phyloP scores from a whole-genome alignment of 2,329 filamentous ascomycete species.

The Metarhizium sp. region DNA sequence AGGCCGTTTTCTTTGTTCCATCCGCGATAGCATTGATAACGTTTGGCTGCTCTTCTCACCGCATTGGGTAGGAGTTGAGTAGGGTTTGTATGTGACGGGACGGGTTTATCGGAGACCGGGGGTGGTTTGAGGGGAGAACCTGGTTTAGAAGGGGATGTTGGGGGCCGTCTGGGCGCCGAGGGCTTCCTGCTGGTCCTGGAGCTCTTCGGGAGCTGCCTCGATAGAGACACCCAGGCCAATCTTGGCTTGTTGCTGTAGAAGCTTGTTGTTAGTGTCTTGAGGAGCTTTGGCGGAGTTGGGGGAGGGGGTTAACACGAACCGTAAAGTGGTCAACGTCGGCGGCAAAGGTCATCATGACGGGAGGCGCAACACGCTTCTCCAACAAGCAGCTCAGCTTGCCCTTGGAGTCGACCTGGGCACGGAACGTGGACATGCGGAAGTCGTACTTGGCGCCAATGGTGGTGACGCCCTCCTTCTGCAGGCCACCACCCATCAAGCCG shows the following conservation, averaged over 20 bases:
- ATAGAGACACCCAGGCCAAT: slow-evolving; percentile 90
- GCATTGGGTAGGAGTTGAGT: slow-evolving; percentile 13
- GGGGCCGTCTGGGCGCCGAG: slow-evolving; percentile 38
- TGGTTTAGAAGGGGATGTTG: slow-evolving; percentile 56
- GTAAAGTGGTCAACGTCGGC: slow-evolving; percentile 94
- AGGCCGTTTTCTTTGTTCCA: not conserved
- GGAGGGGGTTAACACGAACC: slow-evolving; percentile 45
- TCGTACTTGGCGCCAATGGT: slow-evolving; percentile 96
- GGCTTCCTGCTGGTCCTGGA: slow-evolving; percentile 74
- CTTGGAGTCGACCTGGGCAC: slow-evolving; percentile 89
- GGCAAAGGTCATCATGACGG: slow-evolving; percentile 88
- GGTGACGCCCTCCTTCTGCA: slow-evolving; percentile 79
- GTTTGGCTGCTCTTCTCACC: slow-evolving; percentile 7
- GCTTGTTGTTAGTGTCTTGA: slow-evolving; percentile 5
- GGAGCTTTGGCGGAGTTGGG: not conserved
- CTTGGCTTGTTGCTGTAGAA: slow-evolving; percentile 77
- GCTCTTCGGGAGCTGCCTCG: slow-evolving; percentile 73
- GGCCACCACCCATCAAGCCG: slow-evolving; percentile 64
- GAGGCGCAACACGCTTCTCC: slow-evolving; percentile 91
- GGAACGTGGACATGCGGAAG: slow-evolving; percentile 91
- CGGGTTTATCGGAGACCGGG: slow-evolving; percentile 7
- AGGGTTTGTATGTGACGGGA: slow-evolving; percentile 7
- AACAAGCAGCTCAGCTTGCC: slow-evolving; percentile 88
- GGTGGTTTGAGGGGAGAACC: not conserved
- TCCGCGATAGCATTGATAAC: not conserved